These are phyloP conservation scores for Phytophthora europaea DNA, from an alignment of 352 stramenopile species.

Conservation along the genomic window DNA sequence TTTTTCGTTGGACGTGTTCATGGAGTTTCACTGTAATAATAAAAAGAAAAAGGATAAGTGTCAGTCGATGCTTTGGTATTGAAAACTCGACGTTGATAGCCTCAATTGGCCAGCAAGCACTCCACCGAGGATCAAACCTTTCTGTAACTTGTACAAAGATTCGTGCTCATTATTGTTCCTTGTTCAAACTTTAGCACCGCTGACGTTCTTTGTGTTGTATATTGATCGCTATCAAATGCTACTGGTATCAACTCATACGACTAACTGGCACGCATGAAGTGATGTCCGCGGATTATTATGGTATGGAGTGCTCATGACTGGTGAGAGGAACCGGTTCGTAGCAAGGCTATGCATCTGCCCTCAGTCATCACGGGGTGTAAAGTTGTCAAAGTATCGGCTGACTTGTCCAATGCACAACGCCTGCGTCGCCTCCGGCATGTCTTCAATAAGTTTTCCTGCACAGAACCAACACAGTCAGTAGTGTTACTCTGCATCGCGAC, in stretches of 20 bases:
- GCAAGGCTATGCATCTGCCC: background rate
- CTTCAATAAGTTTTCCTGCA: slow-evolving; percentile 71
- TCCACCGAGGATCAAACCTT: too few species aligned
- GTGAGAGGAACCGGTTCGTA: background rate
- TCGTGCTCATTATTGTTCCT: too few species aligned
- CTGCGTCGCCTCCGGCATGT: slow-evolving; percentile 87
- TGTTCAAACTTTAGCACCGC: too few species aligned
- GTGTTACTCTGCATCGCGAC: background rate
- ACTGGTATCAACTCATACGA: too few species aligned
- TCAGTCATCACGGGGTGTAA: slow-evolving; percentile 57
- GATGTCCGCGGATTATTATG: background rate
- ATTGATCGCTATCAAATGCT: too few species aligned
- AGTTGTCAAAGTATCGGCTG: slow-evolving; percentile 89
- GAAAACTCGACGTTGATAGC: too few species aligned
- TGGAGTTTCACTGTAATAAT: background rate
- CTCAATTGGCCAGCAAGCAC: too few species aligned
- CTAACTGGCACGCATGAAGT: background rate
- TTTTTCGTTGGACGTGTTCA: slow-evolving; percentile 2
- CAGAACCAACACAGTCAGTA: background rate
- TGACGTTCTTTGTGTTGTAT: too few species aligned
- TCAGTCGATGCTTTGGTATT: background rate
- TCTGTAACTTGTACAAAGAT: too few species aligned
- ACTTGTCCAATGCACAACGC: slow-evolving; percentile 79
- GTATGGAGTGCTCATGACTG: too few species aligned
- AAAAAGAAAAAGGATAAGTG: background rate